These are phyloP conservation scores for Venturia effusa DNA, from an alignment of 2,329 filamentous ascomycete genomes.

Conservation along the genomic window DNA sequence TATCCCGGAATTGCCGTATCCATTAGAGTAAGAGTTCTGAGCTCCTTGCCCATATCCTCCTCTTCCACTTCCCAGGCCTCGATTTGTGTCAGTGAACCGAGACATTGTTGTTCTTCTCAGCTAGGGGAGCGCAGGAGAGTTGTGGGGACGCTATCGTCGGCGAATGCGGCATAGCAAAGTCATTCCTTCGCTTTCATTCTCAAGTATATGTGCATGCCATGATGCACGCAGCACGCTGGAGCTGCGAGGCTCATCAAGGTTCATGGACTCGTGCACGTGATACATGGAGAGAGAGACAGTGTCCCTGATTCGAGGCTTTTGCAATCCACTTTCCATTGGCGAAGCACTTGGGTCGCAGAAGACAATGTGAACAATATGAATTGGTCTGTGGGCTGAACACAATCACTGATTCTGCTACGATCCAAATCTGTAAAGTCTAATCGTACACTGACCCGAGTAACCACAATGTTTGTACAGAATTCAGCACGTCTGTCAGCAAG, in stretches of 20 bases:
- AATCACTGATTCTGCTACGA: slow-evolving; percentile 2
- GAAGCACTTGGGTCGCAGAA: neutral
- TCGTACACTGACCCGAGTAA: neutral
- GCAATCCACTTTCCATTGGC: too few species aligned
- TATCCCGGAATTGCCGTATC: slow-evolving; percentile 15
- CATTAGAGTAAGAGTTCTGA: slow-evolving; percentile 26
- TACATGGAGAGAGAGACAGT: too few species aligned
- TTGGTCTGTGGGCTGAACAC: neutral
- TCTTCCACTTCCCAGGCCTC: neutral
- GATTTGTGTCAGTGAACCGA: neutral
- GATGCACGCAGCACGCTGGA: neutral
- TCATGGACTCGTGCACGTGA: too few species aligned
- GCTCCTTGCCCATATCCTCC: slow-evolving; percentile 2
- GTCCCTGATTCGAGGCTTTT: too few species aligned
- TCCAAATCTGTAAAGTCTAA: slow-evolving; percentile 3
- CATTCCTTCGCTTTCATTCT: neutral
- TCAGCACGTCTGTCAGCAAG: neutral
- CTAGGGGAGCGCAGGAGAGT: neutral
- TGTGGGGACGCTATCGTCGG: neutral
- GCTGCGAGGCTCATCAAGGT: neutral
- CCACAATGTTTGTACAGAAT: neutral
- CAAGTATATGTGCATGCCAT: neutral
- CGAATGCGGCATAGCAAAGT: neutral
- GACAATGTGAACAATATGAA: too few species aligned
- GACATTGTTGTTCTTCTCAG: neutral